These are phyloP conservation scores for Macrolepiota albuminosa DNA, from an alignment of 768 basidiomycete genomes.

Conservation along the genomic window DNA sequence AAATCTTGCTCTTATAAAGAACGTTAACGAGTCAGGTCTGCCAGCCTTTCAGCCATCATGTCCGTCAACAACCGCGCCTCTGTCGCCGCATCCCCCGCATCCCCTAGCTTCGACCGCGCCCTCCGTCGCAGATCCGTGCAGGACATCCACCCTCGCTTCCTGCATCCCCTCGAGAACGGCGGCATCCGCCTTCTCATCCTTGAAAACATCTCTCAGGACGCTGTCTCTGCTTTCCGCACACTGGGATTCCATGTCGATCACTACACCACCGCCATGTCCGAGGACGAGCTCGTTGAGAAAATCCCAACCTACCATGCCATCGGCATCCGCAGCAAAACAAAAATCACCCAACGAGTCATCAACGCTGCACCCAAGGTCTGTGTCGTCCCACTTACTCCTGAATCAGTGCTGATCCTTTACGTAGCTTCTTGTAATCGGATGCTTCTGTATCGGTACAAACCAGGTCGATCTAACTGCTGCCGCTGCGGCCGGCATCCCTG, in stretches of 20 bases:
- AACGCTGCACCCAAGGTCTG: conserved; percentile 81
- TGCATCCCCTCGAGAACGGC: conserved; percentile 81
- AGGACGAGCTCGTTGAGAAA: conserved; percentile 86
- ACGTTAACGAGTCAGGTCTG: conserved; percentile 1
- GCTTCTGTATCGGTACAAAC: conserved; percentile 99
- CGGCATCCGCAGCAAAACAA: conserved; percentile 97
- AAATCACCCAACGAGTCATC: conserved; percentile 87
- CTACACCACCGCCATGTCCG: conserved; percentile 77
- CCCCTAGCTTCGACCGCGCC: conserved; percentile 30
- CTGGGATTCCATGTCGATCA: conserved; percentile 95
- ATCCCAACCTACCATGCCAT: conserved; percentile 87
- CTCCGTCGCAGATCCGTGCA: conserved; percentile 29
- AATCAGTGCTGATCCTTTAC: not conserved
- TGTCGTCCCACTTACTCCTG: not conserved
- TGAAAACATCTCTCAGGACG: conserved; percentile 93
- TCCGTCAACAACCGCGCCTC: conserved; percentile 32
- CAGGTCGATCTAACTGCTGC: conserved; percentile 90
- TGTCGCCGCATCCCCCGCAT: conserved; percentile 51
- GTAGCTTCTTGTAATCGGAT: conserved; percentile 93
- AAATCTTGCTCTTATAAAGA: conserved; percentile 1
- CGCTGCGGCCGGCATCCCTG: conserved; percentile 85
- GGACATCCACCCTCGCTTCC: conserved; percentile 49
- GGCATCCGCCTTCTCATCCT: conserved; percentile 79
- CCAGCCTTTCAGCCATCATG: conserved; percentile 30
- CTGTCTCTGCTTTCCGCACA: conserved; percentile 70